These are phyloP conservation scores for Aspergillus caelatus DNA, from an alignment of 2,329 filamentous ascomycete species.

Conservation along the genomic window DNA sequence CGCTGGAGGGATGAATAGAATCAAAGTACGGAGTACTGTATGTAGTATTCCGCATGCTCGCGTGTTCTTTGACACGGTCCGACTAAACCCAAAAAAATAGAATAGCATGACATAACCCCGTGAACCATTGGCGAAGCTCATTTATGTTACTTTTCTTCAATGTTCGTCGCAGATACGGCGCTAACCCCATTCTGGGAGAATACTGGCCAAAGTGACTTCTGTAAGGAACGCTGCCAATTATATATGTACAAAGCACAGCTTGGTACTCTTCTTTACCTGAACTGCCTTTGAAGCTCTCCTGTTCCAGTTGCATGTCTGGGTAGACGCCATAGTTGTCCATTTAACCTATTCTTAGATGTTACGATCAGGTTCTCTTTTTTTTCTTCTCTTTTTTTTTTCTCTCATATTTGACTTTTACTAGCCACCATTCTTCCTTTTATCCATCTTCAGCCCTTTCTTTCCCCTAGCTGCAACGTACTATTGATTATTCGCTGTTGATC, in stretches of 20 bases:
- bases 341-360: neutral
- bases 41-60: neutral
- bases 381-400: neutral
- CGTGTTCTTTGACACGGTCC: neutral
- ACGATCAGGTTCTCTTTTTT: neutral
- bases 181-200: neutral
- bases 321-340: neutral
- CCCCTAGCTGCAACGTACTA: neutral
- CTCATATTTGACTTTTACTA: too few species aligned
- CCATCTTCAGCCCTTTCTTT: too few species aligned
- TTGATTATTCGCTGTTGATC: neutral
- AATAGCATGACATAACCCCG: neutral
- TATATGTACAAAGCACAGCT: neutral
- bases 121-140: neutral
- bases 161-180: neutral
- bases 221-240: neutral
- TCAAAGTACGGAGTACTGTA: neutral
- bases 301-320: neutral
- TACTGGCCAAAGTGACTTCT: neutral
- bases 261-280: neutral
- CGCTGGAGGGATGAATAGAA: neutral
- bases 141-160: neutral
- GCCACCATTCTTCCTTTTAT: too few species aligned
- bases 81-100: neutral
- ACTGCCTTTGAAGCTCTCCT: neutral